Base-by-base conservation (phyloP, 1,139 yeast species). In the Magnusiomyces suaveolens region DNA sequence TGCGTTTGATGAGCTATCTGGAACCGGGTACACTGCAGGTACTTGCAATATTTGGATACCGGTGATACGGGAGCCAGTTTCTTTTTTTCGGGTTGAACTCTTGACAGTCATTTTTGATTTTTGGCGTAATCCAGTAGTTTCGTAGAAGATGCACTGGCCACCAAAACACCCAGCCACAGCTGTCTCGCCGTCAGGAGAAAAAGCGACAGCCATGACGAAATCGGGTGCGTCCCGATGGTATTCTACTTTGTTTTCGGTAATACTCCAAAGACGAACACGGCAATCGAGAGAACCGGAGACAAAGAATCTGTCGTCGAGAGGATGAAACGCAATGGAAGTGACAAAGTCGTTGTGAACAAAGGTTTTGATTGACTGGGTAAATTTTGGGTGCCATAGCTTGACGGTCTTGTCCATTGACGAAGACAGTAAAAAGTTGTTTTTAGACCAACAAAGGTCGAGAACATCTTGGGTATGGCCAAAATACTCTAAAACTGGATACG, bases 401-500 rank as follows among this genome's bases (percentile, higher is more conserved):
- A 83, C 95, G 0, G 95, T 84, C 60, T 81, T 79, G 69, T 90
- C 97, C 86, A 87, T 87, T 6, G 95, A 84, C 1, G 94, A 84
- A 0, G 95, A 77, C 1, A 89, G 66, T 36, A 90, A 68, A 60
- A 90, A 90, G 64, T 84, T 84, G 69, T 89, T 89, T 61, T 84
- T 85, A 55, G 95, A 84, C 97, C 97, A 90, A 63, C 87, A 87
- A 46, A 90, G 66, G 14, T 87, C 81, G 38, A 88, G 69, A 26
- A 90, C 76, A 58, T 87, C 85, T 51, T 79, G 79, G 0, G 78
- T 70, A 67, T 90, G 97, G 25, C 88, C 95, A 49, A 67, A 70
- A 59, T 81, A 84, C 21, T 77, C 76, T 36, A 80, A 74, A 16
- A 76, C 67, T 0, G 97, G 96, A 26, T 68, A 68, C 16, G 81